A percentile compares a stretch with the other conserved stretches of the same genome.
These are phyloP conservation scores for Dunaliella sp. DNA, from an alignment of 139 green algal species.

Conservation along the genomic window DNA sequence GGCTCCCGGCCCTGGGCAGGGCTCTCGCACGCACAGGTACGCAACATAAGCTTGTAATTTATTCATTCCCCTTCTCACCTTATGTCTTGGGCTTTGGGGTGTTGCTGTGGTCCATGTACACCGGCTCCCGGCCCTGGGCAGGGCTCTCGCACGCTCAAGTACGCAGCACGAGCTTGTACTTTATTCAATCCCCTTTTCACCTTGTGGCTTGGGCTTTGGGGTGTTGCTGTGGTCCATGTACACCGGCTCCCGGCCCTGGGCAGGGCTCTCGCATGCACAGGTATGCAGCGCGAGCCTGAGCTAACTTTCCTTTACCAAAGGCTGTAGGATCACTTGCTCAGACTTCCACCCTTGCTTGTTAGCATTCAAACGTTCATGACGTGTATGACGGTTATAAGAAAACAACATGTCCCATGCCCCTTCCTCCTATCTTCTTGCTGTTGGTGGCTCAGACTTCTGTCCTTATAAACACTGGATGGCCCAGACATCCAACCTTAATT, in stretches of 20 bases:
- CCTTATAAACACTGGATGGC: background rate
- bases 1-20: conserved; percentile 37
- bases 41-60: background rate
- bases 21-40: conserved; percentile 16
- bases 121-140: conserved; percentile 20
- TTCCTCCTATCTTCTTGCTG: no score
- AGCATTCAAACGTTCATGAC: no score
- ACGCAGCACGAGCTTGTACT: background rate
- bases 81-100: conserved; percentile 24
- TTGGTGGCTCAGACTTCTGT: no score
- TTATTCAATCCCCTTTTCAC: background rate
- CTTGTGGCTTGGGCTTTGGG: conserved; percentile 10
- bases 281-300: background rate
- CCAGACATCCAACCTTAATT: background rate
- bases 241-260: conserved; percentile 18
- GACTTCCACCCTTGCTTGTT: no score
- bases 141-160: background rate
- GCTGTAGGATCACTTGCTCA: no score
- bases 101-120: conserved; percentile 34
- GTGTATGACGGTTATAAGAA: no score
- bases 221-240: conserved; percentile 42
- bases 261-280: background rate
- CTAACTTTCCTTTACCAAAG: no score
- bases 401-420: no score
- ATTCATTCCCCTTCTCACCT: background rate